These are phyloP conservation scores for Phytophthora ramorum DNA, from an alignment of 352 stramenopile species.

Conservation along the genomic window DNA sequence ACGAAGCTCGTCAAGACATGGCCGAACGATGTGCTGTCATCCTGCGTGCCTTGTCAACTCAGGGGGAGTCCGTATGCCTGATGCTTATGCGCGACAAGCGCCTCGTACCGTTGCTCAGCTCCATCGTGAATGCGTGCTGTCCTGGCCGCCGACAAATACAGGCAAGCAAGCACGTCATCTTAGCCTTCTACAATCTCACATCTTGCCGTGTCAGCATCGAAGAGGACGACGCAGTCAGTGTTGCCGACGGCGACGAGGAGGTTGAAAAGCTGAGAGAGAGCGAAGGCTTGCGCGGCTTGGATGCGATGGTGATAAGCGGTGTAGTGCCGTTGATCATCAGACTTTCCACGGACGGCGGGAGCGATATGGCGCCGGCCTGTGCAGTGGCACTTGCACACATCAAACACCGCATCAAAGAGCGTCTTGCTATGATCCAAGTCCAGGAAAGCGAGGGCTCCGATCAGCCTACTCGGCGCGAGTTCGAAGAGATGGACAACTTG, in stretches of 20 bases:
- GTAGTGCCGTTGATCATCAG: conserved; percentile 72
- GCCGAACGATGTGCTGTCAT: conserved; percentile 75
- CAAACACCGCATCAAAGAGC: conserved; percentile 75
- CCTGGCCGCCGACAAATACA: conserved; percentile 48
- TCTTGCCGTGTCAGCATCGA: conserved; percentile 44
- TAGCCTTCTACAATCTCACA: conserved; percentile 81
- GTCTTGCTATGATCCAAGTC: conserved; percentile 21
- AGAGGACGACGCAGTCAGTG: conserved; percentile 1
- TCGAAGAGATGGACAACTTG: conserved; percentile 48
- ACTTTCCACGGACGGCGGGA: conserved; percentile 50
- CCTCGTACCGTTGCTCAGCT: conserved; percentile 56
- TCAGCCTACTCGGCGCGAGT: conserved; percentile 17
- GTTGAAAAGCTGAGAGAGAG: conserved; percentile 9
- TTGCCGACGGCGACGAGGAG: not conserved
- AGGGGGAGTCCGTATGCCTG: conserved; percentile 47
- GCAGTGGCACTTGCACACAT: conserved; percentile 80
- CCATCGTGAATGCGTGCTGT: conserved; percentile 46
- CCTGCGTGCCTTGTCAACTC: conserved; percentile 69
- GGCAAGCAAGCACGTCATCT: conserved; percentile 58
- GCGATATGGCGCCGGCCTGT: conserved; percentile 73
- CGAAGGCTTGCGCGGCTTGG: conserved; percentile 43
- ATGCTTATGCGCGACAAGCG: conserved; percentile 59
- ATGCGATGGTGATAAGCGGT: conserved; percentile 56
- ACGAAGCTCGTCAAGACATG: conserved; percentile 48
- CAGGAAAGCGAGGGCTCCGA: conserved; percentile 25